A percentile compares a stretch with the other conserved stretches of the same genome.
phyloP scores from a whole-genome alignment of 2,329 filamentous ascomycete species.

The Colletotrichum cereale region DNA sequence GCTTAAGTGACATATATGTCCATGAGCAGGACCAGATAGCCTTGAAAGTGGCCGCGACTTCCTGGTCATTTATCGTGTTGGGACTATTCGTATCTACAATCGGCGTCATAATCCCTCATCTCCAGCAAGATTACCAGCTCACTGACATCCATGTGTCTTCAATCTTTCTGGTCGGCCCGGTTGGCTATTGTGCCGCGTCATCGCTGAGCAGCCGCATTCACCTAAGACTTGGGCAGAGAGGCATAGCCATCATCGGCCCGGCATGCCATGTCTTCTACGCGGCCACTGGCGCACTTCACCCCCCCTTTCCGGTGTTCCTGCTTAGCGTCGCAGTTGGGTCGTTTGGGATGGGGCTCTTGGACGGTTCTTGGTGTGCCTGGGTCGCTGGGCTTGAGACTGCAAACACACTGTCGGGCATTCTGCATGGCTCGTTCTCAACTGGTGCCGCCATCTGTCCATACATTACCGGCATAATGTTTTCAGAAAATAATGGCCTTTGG shows the following conservation, averaged over 20 bases:
- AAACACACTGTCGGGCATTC: conserved; percentile 72
- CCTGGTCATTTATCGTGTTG: conserved; percentile 41
- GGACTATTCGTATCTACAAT: conserved; percentile 46
- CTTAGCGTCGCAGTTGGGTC: conserved; percentile 69
- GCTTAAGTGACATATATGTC: background rate
- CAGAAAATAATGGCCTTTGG: conserved; percentile 72
- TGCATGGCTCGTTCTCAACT: conserved; percentile 79
- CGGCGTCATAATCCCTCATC: conserved; percentile 47
- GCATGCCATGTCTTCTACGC: conserved; percentile 66
- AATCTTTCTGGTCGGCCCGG: conserved; percentile 56
- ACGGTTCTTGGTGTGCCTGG: conserved; percentile 61
- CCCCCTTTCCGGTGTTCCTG: conserved; percentile 75
- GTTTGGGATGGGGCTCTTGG: conserved; percentile 55
- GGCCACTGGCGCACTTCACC: conserved; percentile 73
- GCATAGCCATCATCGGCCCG: conserved; percentile 55
- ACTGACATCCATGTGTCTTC: conserved; percentile 58
- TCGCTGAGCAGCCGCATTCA: conserved; percentile 55
- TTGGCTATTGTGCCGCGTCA: conserved; percentile 59
- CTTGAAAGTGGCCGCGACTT: conserved; percentile 11
- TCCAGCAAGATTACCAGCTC: conserved; percentile 55
- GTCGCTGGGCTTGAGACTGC: conserved; percentile 54
- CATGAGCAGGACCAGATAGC: background rate
- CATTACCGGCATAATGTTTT: conserved; percentile 79
- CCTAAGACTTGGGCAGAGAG: conserved; percentile 70
- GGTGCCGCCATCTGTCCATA: conserved; percentile 78